Evolutionary conservation across 768 basidiomycete species (phyloP).

Genomic region (Tricholoma furcatifolium): DNA sequence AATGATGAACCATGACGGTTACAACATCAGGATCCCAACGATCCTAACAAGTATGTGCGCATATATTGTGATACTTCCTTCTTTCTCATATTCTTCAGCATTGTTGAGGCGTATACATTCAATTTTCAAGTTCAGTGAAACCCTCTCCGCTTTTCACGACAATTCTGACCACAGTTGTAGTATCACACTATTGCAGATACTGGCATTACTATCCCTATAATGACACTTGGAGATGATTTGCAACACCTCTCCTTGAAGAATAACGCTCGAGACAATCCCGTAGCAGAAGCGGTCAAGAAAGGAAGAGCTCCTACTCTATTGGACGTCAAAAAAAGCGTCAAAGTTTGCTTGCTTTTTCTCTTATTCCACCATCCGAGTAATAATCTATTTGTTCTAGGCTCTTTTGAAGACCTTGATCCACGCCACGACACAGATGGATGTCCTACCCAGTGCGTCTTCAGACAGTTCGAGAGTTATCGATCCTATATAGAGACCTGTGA

Average conservation of each 20-base stretch:
- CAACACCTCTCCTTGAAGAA: conserved; percentile 47
- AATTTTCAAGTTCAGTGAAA: conserved; percentile 67
- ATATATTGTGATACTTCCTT: conserved; percentile 24
- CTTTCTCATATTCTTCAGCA: conserved; percentile 40
- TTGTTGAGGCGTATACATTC: conserved; percentile 87
- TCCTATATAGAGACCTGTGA: neutral
- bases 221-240: conserved; percentile 67
- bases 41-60: conserved; percentile 73
- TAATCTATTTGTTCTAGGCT: conserved; percentile 36
- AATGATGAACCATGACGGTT: neutral
- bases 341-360: conserved; percentile 39
- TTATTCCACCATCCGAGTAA: neutral
- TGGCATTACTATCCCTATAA: conserved; percentile 58
- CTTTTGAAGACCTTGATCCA: conserved; percentile 77
- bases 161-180: conserved; percentile 31
- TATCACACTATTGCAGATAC: conserved; percentile 70
- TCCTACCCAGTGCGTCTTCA: conserved; percentile 62
- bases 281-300: conserved; percentile 53
- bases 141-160: neutral
- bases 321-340: conserved; percentile 82
- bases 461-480: neutral
- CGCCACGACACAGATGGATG: conserved; percentile 79
- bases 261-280: conserved; percentile 46
- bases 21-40: conserved; percentile 64
- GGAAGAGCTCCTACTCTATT: conserved; percentile 71